Base-by-base conservation (phyloP, 352 stramenopile genomes). In the Globisporangium nagaii region DNA sequence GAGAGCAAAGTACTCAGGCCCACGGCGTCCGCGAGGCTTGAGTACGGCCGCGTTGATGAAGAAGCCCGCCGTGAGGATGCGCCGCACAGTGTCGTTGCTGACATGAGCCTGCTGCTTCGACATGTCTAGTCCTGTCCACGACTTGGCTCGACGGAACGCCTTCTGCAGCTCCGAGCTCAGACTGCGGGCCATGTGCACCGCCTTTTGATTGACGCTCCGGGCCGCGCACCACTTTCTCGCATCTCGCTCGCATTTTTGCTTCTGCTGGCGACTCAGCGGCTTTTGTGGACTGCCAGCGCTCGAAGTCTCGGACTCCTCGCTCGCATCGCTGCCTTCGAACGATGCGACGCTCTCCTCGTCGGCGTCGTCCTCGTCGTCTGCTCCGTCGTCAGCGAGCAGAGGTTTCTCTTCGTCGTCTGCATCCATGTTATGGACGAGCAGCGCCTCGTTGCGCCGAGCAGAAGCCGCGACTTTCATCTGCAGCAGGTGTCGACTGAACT, bases 1-100 rank as follows among this genome's bases (percentile, higher is more conserved):
- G 7, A 68, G 37, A 24, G 55, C 60, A 44, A 43, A 68, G 27
- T 63, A 68, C 41, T 68, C 48, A 0, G 50, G 54, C 9, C 51
- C 42, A 8, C 39, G 19, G 15, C 54, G 48, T n/a, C 55, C 24
- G 4, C 11, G 10, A 1, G 56, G 62, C 34, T 70, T 70, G 42
- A 41, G 31, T 7, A 48, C 48, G 13, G 62, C 56, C 22, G 53
- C 53, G 25, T 70, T 65, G 15, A 70, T 36, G 49, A 70, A 70
- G 24, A 58, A 70, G 3, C 62, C 62, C 3, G 45, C 28, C 11
- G 57, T 46, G 7, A 65, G 13, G 1, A 65, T 12, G 1, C 57
- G 57, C 0, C 56, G 51, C 15, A 65, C n/a, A 27, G 56, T 27
- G 19, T 56, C 52, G 28, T 57, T 24, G 13, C 2, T 59, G 8